Evolutionary conservation across 306 rosid species (phyloP), one percentile per base, ranked within the genome.

Genomic region (Amphicarpaea edgeworthii): DNA sequence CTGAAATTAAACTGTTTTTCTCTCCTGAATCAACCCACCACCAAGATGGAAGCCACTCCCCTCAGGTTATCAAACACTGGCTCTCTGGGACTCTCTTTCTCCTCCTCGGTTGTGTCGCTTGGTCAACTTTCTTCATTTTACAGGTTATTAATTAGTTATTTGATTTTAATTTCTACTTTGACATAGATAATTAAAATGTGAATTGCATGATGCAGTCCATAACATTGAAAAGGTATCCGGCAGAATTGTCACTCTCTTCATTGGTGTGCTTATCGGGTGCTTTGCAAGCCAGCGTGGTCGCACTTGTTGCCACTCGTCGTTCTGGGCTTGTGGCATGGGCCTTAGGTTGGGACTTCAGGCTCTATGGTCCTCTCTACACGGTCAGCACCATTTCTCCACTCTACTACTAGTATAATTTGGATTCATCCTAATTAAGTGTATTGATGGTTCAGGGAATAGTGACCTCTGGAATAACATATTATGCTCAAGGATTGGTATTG

Each of bases 401-500:
- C n/a, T n/a, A n/a, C n/a, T n/a, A n/a, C n/a, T n/a, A n/a, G n/a
- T n/a, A n/a, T n/a, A n/a, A n/a, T n/a, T n/a, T n/a, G n/a, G n/a
- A n/a, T n/a, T n/a, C n/a, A n/a, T n/a, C n/a, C n/a, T n/a, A n/a
- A n/a, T n/a, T n/a, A n/a, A n/a, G n/a, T n/a, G n/a, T 19, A 45
- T 37, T 26, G 23, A 21, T 45, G 5, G 4, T 59, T 46, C 4
- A 91, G 96, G 96, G 97, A 68, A 59, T 93, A 47, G 76, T 91
- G 23, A 75, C 85, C 45, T 89, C 93, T 4, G 93, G 90, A 81
- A 70, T 93, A 9, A 47, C 92, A 6, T 86, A 88, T 50, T 90
- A 90, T 76, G 85, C 85, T 30, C 97, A 92, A 81, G 96, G 90
- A 8, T 15, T 83, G 46, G 92, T 92, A 42, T 15, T 89, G 86